These are phyloP conservation scores for Meyerozyma elateridarum DNA, from an alignment of 1,139 yeast species.

Conservation along the genomic window DNA sequence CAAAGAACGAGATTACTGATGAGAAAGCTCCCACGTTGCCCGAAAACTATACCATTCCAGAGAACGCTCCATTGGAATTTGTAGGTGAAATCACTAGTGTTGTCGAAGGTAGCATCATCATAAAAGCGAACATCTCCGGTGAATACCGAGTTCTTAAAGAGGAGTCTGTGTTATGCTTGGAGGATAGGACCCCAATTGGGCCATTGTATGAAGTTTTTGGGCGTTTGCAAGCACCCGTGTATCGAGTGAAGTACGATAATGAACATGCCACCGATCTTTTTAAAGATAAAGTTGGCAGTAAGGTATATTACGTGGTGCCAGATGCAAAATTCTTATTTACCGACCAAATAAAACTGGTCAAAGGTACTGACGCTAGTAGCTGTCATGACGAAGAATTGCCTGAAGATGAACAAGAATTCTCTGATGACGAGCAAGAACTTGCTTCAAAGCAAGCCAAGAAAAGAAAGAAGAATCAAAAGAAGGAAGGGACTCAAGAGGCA, in stretches of 20 bases:
- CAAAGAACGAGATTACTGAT: slow-evolving; percentile 71
- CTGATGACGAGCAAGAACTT: slow-evolving; percentile 84
- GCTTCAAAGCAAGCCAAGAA: slow-evolving; percentile 55
- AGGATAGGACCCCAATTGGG: slow-evolving; percentile 72
- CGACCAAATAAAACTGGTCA: slow-evolving; percentile 58
- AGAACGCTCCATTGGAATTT: slow-evolving; percentile 60
- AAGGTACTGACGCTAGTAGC: slow-evolving; percentile 94
- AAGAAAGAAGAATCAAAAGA: slow-evolving; percentile 46
- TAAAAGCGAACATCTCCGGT: slow-evolving; percentile 76
- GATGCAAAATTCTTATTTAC: slow-evolving; percentile 78
- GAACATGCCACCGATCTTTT: slow-evolving; percentile 47
- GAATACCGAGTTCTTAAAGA: slow-evolving; percentile 82
- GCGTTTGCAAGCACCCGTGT: slow-evolving; percentile 76
- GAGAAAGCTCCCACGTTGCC: slow-evolving; percentile 70
- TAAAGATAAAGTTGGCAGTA: slow-evolving; percentile 46
- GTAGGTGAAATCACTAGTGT: slow-evolving; percentile 70
- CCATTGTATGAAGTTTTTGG: slow-evolving; percentile 89
- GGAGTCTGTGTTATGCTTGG: slow-evolving; percentile 74
- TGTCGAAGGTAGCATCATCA: slow-evolving; percentile 68
- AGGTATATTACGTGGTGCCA: slow-evolving; percentile 74
- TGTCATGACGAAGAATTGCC: slow-evolving; percentile 93
- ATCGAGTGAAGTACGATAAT: slow-evolving; percentile 64
- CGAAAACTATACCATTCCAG: slow-evolving; percentile 54
- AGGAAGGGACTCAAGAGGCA: slow-evolving; percentile 18
- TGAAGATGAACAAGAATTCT: slow-evolving; percentile 88